phyloP scores from a whole-genome alignment of 257 asterid species.

The Gentiana dahurica region DNA sequence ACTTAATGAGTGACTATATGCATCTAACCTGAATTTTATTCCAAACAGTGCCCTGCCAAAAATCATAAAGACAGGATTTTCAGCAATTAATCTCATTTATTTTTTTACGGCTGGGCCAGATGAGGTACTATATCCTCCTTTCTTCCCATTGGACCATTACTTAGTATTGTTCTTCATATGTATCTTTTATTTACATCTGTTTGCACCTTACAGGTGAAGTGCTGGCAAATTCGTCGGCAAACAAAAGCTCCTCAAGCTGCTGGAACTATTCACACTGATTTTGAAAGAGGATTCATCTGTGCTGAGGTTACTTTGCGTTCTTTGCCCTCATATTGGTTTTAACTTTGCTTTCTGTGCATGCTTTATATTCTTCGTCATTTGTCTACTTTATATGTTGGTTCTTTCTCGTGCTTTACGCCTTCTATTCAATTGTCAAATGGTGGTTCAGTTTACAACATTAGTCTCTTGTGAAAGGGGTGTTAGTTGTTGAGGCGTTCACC shows the following conservation, averaged over 20 bases:
- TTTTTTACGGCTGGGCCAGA: constrained; percentile 99
- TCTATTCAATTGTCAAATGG: background rate
- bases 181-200: background rate
- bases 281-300: constrained; percentile 92
- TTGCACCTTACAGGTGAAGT: constrained; percentile 58
- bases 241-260: constrained; percentile 99
- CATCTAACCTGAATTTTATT: constrained; percentile 9
- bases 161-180: background rate
- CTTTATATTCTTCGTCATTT: background rate
- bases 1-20: background rate
- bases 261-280: constrained; percentile 93
- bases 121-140: constrained; percentile 49
- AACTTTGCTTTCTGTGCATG: background rate
- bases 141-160: background rate
- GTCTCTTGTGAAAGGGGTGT: no score
- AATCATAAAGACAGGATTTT: constrained; percentile 93
- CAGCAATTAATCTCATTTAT: constrained; percentile 96
- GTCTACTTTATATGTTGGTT: background rate
- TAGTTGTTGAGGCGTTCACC: no score
- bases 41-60: constrained; percentile 75
- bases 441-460: background rate
- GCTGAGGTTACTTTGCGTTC: constrained; percentile 59
- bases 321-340: background rate
- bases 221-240: constrained; percentile 95
- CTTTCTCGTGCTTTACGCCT: background rate